These are phyloP conservation scores for Citeromyces matritensis DNA, from an alignment of 805 yeast species.

Conservation along the genomic window DNA sequence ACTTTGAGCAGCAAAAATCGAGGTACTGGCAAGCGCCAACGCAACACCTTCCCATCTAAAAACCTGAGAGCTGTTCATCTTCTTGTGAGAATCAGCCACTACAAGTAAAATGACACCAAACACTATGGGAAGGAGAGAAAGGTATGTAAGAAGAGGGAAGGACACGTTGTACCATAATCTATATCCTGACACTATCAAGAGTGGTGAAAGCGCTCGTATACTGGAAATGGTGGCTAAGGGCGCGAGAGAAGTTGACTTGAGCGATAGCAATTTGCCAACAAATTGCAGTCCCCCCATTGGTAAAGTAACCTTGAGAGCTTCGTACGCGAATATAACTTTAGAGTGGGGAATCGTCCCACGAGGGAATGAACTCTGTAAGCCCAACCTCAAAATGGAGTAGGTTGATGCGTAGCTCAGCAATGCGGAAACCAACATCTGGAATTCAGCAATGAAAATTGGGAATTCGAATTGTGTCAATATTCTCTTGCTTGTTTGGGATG, in stretches of 20 bases:
- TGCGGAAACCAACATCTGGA: slow-evolving; percentile 42
- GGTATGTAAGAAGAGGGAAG: slow-evolving; percentile 54
- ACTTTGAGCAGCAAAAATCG: slow-evolving; percentile 65
- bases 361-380: too few species aligned
- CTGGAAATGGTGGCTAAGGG: slow-evolving; percentile 96
- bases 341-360: too few species aligned
- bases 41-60: slow-evolving; percentile 20
- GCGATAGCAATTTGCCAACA: slow-evolving; percentile 81
- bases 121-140: slow-evolving; percentile 67
- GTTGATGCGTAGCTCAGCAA: slow-evolving; percentile 7
- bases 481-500: slow-evolving; percentile 47
- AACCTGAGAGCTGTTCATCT: slow-evolving; percentile 11
- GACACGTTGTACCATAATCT: slow-evolving; percentile 38
- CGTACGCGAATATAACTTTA: too few species aligned
- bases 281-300: slow-evolving; percentile 96
- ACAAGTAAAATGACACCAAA: slow-evolving; percentile 78
- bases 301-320: slow-evolving; percentile 33
- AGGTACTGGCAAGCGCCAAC: slow-evolving; percentile 39
- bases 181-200: slow-evolving; percentile 75
- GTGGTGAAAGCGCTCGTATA: slow-evolving; percentile 81
- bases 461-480: slow-evolving; percentile 39
- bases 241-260: slow-evolving; percentile 79
- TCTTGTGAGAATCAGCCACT: slow-evolving; percentile 20
- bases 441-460: slow-evolving; percentile 52
- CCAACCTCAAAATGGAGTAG: too few species aligned